Conservation (phyloP, 2,329 filamentous ascomycete genomes). For the Dactylellina sp. region DNA sequence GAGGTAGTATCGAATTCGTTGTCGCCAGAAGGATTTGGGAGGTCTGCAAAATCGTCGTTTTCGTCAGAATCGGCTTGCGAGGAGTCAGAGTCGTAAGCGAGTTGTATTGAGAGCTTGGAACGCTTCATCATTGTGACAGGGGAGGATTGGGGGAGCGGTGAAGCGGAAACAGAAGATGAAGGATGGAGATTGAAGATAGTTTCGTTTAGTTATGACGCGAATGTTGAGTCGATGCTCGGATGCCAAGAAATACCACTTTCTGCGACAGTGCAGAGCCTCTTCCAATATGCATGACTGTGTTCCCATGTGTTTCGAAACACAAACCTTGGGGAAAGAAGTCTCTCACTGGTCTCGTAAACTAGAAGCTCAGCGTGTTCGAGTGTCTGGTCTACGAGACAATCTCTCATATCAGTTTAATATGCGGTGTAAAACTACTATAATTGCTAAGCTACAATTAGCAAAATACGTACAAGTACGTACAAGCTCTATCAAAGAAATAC, state of each 20-base stretch:
- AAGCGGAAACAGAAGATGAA: slow-evolving; percentile 9
- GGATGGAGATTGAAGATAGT: neutral
- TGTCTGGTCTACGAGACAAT: too few species aligned
- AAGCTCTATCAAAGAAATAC: neutral
- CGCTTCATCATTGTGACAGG: slow-evolving; percentile 49
- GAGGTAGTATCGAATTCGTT: slow-evolving; percentile 65
- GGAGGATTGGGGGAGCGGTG: neutral
- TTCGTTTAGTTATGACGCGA: slow-evolving; percentile 5
- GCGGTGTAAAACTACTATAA: too few species aligned
- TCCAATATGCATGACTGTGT: too few species aligned
- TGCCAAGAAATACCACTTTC: slow-evolving; percentile 9
- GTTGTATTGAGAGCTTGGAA: slow-evolving; percentile 52
- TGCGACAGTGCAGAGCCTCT: neutral
- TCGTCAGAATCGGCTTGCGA: slow-evolving; percentile 66
- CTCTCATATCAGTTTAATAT: too few species aligned
- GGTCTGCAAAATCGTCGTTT: slow-evolving; percentile 65
- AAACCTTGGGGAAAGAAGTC: too few species aligned
- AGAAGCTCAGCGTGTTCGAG: too few species aligned
- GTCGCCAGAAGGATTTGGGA: slow-evolving; percentile 66
- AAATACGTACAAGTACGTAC: too few species aligned
- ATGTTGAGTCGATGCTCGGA: neutral
- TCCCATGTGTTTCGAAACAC: too few species aligned
- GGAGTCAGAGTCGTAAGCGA: slow-evolving; percentile 63
- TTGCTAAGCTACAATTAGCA: too few species aligned
- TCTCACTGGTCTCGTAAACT: too few species aligned